These are phyloP conservation scores for Amanita pallidorosea DNA, from an alignment of 768 basidiomycete genomes.

Conservation along the genomic window DNA sequence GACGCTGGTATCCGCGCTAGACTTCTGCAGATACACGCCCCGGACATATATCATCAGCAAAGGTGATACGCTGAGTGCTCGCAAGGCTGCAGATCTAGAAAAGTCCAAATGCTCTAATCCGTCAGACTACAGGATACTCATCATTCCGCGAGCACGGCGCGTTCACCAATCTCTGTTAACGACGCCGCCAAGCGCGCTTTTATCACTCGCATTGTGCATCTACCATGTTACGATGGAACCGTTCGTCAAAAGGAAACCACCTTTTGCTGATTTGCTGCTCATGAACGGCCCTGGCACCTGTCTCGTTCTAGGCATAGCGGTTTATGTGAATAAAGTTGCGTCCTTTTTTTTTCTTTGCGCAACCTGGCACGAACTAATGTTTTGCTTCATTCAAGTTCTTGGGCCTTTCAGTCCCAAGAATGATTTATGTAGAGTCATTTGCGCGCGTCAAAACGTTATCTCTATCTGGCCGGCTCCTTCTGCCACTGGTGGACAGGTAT, in stretches of 20 bases:
- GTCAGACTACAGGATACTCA: slow-evolving; percentile 37
- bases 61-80: slow-evolving; percentile 69
- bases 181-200: slow-evolving; percentile 51
- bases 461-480: slow-evolving; percentile 74
- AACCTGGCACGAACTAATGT: background rate
- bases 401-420: slow-evolving; percentile 54
- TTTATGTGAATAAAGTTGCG: slow-evolving; percentile 63
- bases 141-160: slow-evolving; percentile 77
- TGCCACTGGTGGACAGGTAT: slow-evolving; percentile 73
- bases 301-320: slow-evolving; percentile 62
- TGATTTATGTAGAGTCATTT: slow-evolving; percentile 91
- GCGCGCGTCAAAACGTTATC: slow-evolving; percentile 78
- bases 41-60: slow-evolving; percentile 76
- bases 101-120: slow-evolving; percentile 15
- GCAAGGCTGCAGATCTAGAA: slow-evolving; percentile 65
- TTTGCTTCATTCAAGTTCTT: slow-evolving; percentile 45
- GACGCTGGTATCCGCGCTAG: slow-evolving; percentile 57
- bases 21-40: slow-evolving; percentile 64
- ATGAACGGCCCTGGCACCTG: slow-evolving; percentile 96
- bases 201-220: slow-evolving; percentile 52
- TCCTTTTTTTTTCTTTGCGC: background rate
- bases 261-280: slow-evolving; percentile 66
- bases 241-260: slow-evolving; percentile 19
- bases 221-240: slow-evolving; percentile 51
- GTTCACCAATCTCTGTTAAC: slow-evolving; percentile 77